A percentile compares a stretch with the other conserved stretches of the same genome.
Evolutionary conservation across 306 rosid genomes (phyloP).

Genomic region (Cicer chorassanicum): DNA sequence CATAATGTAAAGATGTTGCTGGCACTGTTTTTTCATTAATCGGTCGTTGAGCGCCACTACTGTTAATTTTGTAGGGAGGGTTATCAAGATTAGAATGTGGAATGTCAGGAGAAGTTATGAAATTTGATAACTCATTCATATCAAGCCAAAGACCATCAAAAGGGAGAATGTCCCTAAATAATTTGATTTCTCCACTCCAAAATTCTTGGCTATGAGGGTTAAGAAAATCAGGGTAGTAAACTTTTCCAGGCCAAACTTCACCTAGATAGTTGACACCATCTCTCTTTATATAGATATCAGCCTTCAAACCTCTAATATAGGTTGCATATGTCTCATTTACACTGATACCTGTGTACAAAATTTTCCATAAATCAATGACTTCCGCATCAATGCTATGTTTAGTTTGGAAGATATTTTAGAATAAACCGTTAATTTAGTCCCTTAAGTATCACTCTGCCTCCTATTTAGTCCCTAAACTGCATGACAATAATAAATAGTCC

Average conservation of each 20-base stretch:
- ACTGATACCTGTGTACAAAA: slow-evolving; percentile 64
- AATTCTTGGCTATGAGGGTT: slow-evolving; percentile 58
- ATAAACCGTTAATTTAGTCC: no score
- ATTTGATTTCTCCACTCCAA: slow-evolving; percentile 77
- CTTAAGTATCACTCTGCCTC: no score
- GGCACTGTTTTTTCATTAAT: slow-evolving; percentile 64
- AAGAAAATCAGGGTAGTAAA: slow-evolving; percentile 78
- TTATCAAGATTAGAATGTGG: slow-evolving; percentile 69
- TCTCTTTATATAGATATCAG: slow-evolving; percentile 71
- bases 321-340: slow-evolving; percentile 67
- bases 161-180: slow-evolving; percentile 61
- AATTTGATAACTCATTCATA: slow-evolving; percentile 86
- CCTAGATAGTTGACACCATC: slow-evolving; percentile 71
- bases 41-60: slow-evolving; percentile 47
- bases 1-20: slow-evolving; percentile 67
- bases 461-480: no score
- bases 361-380: neutral
- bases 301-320: slow-evolving; percentile 67
- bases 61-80: slow-evolving; percentile 82
- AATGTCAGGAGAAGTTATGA: slow-evolving; percentile 60
- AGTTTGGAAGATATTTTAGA: neutral
- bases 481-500: no score
- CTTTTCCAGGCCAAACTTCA: slow-evolving; percentile 92
- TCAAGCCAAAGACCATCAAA: slow-evolving; percentile 90
- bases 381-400: neutral